These are phyloP conservation scores for Sorghum bicolor DNA, from an alignment of 176 grass and related monocot genomes.

Conservation along the genomic window Sorghum_bicolor_NCBIv3 NC_012873.2:57711501-57712000, in stretches of 20 bases:
- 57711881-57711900: slow-evolving; percentile 79
- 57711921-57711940: slow-evolving; percentile 70
- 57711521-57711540: slow-evolving; percentile 26
- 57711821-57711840: slow-evolving; percentile 35
- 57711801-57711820: slow-evolving; percentile 83
- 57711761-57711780: slow-evolving; percentile 89
- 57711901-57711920: slow-evolving; percentile 64
- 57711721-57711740: slow-evolving; percentile 39
- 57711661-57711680: not conserved
- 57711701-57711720: slow-evolving; percentile 74
- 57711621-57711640: slow-evolving; percentile 26
- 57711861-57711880: slow-evolving; percentile 37
- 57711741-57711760: slow-evolving; percentile 57
- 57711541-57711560: not conserved
- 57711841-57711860: slow-evolving; percentile 39
- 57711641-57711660: not conserved
- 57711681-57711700: slow-evolving; percentile 47
- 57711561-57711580: slow-evolving; percentile 10
- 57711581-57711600: not conserved
- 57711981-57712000: slow-evolving; percentile 33
- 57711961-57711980: slow-evolving; percentile 42
- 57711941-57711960: slow-evolving; percentile 58
- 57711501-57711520: slow-evolving; percentile 42
- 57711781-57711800: slow-evolving; percentile 88
- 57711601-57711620: not conserved